A percentile compares a stretch with the other conserved stretches of the same genome.
Conservation (phyloP, 352 stramenopile species). For the Phytopythium ostracodes region DNA sequence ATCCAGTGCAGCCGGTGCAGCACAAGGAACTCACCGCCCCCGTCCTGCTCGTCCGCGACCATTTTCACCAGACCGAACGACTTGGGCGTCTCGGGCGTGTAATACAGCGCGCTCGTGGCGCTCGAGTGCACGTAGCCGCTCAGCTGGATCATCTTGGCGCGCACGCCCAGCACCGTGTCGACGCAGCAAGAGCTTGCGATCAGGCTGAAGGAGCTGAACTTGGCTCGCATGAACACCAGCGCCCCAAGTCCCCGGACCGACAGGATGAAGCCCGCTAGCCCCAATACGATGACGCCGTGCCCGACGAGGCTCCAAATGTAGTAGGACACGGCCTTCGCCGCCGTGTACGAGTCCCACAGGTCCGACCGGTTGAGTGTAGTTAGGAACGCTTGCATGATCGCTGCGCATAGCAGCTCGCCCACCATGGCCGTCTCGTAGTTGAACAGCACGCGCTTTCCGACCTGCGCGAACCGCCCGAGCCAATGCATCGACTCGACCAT, state of each 20-base stretch:
- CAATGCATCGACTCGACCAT: slow-evolving; percentile 25
- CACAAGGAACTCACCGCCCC: slow-evolving; percentile 16
- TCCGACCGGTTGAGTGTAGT: slow-evolving; percentile 13
- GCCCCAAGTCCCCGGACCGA: neutral
- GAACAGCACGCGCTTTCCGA: slow-evolving; percentile 15
- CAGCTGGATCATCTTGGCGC: slow-evolving; percentile 20
- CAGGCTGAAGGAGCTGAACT: neutral
- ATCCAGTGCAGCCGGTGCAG: slow-evolving; percentile 25
- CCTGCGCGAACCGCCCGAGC: neutral
- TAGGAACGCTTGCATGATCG: slow-evolving; percentile 15
- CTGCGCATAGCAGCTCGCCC: slow-evolving; percentile 19
- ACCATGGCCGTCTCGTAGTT: slow-evolving; percentile 22
- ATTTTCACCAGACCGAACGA: slow-evolving; percentile 16
- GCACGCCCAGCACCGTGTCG: slow-evolving; percentile 11
- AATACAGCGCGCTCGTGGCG: slow-evolving; percentile 12
- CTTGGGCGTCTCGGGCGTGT: slow-evolving; percentile 16
- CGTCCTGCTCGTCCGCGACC: slow-evolving; percentile 8
- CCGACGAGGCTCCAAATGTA: slow-evolving; percentile 18
- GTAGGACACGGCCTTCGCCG: slow-evolving; percentile 10
- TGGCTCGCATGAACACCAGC: neutral
- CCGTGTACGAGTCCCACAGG: slow-evolving; percentile 9
- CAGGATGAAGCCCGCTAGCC: slow-evolving; percentile 7
- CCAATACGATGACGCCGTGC: slow-evolving; percentile 16
- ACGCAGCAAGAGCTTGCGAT: slow-evolving; percentile 15
- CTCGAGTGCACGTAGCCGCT: slow-evolving; percentile 13